Evolutionary conservation across 306 rosid species (phyloP).

Genomic region (Acacia crassicarpa): DNA sequence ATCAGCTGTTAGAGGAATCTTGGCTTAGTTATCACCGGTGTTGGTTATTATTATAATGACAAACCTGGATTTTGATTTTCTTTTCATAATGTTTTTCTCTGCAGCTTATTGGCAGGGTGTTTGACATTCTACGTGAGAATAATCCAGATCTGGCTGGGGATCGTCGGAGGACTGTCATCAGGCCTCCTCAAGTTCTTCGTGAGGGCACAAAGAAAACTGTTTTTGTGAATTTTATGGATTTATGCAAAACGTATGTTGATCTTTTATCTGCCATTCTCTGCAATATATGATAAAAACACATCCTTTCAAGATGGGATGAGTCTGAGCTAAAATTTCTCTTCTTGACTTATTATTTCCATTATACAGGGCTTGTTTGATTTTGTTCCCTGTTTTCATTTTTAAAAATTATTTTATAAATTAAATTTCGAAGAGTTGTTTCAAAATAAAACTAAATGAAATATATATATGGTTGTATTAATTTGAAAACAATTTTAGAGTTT

Average conservation of each 20-base stretch:
- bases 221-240: slow-evolving; percentile 94
- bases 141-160: slow-evolving; percentile 97
- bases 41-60: not conserved
- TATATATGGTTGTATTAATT: no score
- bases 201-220: slow-evolving; percentile 99
- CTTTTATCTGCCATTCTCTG: not conserved
- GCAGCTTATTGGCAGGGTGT: slow-evolving; percentile 95
- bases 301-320: not conserved
- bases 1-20: slow-evolving; percentile 2
- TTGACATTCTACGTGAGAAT: slow-evolving; percentile 87
- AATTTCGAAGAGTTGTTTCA: no score
- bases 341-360: not conserved
- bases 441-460: no score
- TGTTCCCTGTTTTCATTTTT: no score
- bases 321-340: not conserved
- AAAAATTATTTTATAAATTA: no score
- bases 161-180: slow-evolving; percentile 87
- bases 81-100: slow-evolving; percentile 4
- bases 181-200: slow-evolving; percentile 99
- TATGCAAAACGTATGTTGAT: slow-evolving; percentile 75
- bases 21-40: not conserved
- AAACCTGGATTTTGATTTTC: not conserved
- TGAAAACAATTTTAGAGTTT: not conserved
- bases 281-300: slow-evolving; percentile 44
- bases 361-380: no score